Evolutionary conservation across 2,329 filamentous ascomycete genomes (phyloP).

Genomic region (Hypoxylon sp.): DNA sequence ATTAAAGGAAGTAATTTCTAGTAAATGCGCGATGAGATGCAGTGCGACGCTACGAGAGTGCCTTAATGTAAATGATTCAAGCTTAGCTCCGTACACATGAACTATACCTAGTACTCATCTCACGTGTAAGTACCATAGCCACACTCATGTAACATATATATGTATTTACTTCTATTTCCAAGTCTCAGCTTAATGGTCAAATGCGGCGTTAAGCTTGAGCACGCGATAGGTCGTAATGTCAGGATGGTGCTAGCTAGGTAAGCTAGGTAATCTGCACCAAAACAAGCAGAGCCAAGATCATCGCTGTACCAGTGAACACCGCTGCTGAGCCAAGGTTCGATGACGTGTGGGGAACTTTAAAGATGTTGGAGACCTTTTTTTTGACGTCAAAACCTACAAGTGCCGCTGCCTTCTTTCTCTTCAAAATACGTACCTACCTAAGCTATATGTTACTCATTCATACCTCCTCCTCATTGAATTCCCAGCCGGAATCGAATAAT

Average conservation of each 20-base stretch:
- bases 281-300: not conserved
- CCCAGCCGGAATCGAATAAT: slow-evolving; percentile 22
- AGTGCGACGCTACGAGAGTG: slow-evolving; percentile 31
- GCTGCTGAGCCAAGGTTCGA: slow-evolving; percentile 28
- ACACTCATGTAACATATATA: not conserved
- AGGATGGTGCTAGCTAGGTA: not conserved
- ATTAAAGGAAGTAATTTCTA: slow-evolving; percentile 27
- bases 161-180: not conserved
- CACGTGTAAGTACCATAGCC: slow-evolving; percentile 3
- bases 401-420: slow-evolving; percentile 10
- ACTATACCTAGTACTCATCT: not conserved
- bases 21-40: slow-evolving; percentile 32
- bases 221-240: slow-evolving; percentile 20
- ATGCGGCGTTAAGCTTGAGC: slow-evolving; percentile 12
- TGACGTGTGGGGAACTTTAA: slow-evolving; percentile 44
- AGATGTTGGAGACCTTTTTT: slow-evolving; percentile 20
- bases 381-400: slow-evolving; percentile 41
- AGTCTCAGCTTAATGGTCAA: slow-evolving; percentile 3
- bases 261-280: not conserved
- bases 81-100: not conserved
- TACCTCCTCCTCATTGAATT: not conserved
- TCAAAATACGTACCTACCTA: too few species aligned
- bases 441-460: slow-evolving; percentile 25
- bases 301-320: not conserved
- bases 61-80: not conserved